Percentiles rank a stretch among this genome's conserved stretches.
These are phyloP conservation scores for Lepidium sativum DNA, from an alignment of 345 rosid genomes.

Conservation along the genomic window DNA sequence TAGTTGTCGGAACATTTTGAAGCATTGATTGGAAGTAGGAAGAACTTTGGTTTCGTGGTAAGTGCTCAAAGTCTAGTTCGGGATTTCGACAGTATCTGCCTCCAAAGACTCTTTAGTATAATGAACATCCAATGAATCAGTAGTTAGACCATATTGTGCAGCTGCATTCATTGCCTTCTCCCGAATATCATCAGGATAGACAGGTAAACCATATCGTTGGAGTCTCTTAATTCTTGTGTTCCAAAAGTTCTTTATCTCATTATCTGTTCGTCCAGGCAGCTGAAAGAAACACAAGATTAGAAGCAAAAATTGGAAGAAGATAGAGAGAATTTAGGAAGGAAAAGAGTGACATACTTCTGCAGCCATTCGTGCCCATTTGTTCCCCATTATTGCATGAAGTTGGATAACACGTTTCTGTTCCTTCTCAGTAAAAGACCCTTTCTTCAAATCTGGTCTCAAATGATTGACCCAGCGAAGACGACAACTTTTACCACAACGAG, in stretches of 20 bases:
- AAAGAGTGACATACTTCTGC: conserved; percentile 30
- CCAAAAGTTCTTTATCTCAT: conserved; percentile 76
- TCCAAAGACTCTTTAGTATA: conserved; percentile 30
- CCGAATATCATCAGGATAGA: conserved; percentile 50
- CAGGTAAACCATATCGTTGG: conserved; percentile 47
- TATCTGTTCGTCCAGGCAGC: conserved; percentile 69
- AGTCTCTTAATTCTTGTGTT: conserved; percentile 53
- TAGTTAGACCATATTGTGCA: conserved; percentile 26
- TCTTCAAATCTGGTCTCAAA: conserved; percentile 46
- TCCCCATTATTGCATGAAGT: conserved; percentile 47
- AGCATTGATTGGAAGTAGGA: conserved; percentile 2
- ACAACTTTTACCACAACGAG: conserved; percentile 60
- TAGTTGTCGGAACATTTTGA: neutral
- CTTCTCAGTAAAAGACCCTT: conserved; percentile 40
- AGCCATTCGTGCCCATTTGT: conserved; percentile 61
- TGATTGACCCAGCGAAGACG: conserved; percentile 69
- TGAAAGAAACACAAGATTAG: conserved; percentile 2
- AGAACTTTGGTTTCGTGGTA: conserved; percentile 19
- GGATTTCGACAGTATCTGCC: conserved; percentile 35
- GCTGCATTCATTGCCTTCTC: conserved; percentile 31
- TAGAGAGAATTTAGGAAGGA: neutral
- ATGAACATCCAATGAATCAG: conserved; percentile 18
- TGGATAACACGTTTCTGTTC: conserved; percentile 44
- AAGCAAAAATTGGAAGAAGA: neutral
- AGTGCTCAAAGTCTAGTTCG: conserved; percentile 37